Evolutionary conservation across 2,329 filamentous ascomycete genomes (phyloP).

Genomic region (Scorias spongiosa): DNA sequence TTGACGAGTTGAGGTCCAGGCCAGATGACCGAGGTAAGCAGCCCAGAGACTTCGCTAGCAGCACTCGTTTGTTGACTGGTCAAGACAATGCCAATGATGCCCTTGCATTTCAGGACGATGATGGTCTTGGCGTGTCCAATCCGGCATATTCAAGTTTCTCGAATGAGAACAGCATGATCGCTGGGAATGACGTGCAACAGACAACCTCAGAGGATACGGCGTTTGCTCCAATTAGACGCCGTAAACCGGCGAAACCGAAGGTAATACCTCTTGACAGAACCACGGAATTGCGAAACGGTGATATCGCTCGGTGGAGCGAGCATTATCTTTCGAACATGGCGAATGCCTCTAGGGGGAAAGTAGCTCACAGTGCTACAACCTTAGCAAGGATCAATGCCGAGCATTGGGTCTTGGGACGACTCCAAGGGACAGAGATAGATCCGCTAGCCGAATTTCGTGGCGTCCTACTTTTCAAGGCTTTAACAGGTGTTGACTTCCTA

Average conservation of each 20-base stretch:
- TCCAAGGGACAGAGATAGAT: constrained; percentile 37
- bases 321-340: constrained; percentile 48
- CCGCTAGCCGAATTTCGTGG: constrained; percentile 47
- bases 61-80: too few species aligned
- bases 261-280: constrained; percentile 32
- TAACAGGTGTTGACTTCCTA: constrained; percentile 25
- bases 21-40: too few species aligned
- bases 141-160: too few species aligned
- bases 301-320: constrained; percentile 41
- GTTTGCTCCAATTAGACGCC: constrained; percentile 26
- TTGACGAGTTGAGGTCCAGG: too few species aligned
- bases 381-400: constrained; percentile 48
- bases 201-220: constrained; percentile 12
- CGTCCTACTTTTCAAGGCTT: constrained; percentile 33
- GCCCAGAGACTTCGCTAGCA: too few species aligned
- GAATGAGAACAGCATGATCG: too few species aligned
- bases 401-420: constrained; percentile 42
- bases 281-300: constrained; percentile 40
- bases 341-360: constrained; percentile 29
- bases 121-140: too few species aligned
- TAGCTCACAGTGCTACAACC: constrained; percentile 20
- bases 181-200: too few species aligned
- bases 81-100: too few species aligned
- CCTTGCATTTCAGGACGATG: too few species aligned
- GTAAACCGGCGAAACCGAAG: constrained; percentile 22